Percentiles rank a stretch among this genome's conserved stretches.
phyloP scores from a whole-genome alignment of 2,329 filamentous ascomycete species.

The Cytospora chrysosperma region DNA sequence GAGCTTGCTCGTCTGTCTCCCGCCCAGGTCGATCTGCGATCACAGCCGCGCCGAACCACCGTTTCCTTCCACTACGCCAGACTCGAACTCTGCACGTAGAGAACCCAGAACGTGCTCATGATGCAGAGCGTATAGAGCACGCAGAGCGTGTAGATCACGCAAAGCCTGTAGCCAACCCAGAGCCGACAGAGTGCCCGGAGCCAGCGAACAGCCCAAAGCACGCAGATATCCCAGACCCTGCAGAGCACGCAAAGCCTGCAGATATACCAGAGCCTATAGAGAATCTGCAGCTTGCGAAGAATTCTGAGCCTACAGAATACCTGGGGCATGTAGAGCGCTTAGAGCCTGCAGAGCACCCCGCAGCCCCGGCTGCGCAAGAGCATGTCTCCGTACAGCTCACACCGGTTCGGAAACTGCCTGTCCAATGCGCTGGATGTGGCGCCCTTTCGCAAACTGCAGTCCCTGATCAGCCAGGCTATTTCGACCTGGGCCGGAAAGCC shows the following conservation, averaged over 20 bases:
- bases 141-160: not conserved
- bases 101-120: not conserved
- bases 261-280: too few species aligned
- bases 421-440: constrained; percentile 64
- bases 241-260: not conserved
- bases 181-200: not conserved
- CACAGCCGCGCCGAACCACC: not conserved
- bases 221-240: not conserved
- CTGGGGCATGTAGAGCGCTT: too few species aligned
- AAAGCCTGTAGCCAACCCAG: not conserved
- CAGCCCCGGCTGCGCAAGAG: not conserved
- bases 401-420: constrained; percentile 42
- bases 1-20: constrained; percentile 3
- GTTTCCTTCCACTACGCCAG: constrained; percentile 12
- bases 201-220: not conserved
- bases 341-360: not conserved
- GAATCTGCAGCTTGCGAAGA: too few species aligned
- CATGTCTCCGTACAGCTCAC: not conserved
- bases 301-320: not conserved
- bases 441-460: constrained; percentile 59
- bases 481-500: constrained; percentile 49
- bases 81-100: not conserved
- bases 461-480: constrained; percentile 57
- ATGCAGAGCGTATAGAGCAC: not conserved
- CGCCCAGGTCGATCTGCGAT: not conserved